Evolutionary conservation across 2,329 filamentous ascomycete genomes (phyloP), one percentile per base, ranked within the genome.

Genomic region (Cercospora janseana): DNA sequence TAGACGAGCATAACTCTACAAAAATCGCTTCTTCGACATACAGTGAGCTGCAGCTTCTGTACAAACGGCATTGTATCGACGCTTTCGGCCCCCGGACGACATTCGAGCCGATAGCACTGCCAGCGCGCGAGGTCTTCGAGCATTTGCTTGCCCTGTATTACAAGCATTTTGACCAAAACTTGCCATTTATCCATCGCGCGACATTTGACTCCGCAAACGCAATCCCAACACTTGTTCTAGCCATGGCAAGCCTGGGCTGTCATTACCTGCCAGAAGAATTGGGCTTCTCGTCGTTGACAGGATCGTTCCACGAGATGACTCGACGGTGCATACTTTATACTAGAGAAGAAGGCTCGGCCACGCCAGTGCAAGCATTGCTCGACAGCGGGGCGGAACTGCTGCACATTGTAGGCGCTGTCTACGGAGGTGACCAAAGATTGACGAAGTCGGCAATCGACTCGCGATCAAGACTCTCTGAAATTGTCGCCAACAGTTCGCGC

Each of bases 131-230:
- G 8, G 40, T 61, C 29, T 37, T 63, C 48, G 54, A 62, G 45
- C 37, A 49, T 43, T 43, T 67, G 9, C 49, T 67, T 16, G 54
- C 51, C 13, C 50, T 63, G 1, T 67, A 65, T 46, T 59, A 64
- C 32, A 60, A 62, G 6, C 49, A 56, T 27, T 67, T 67, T 28
- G 58, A 63, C 38, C 57, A 60, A 16, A 54, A 58, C 9, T 56
- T 68, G 12, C 66, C 66, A 3, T 63, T 68, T 32, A 41, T 67
- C 6, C 64, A 67, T 35, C 46, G 3, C 57, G 66, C 34, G 24
- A 48, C 21, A 27, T 34, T 43, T 28, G 49, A 28, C 21, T 44
- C 16, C 24, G 53, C 6, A 27, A 60, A 9, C 60, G 56, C 51
- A 45, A n/a, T n/a, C n/a, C n/a, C n/a, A n/a, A n/a, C 63, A 7